Evolutionary conservation across 169 alveolate genomes (phyloP).

Genomic region (Cryptosporidium sp.): DNA sequence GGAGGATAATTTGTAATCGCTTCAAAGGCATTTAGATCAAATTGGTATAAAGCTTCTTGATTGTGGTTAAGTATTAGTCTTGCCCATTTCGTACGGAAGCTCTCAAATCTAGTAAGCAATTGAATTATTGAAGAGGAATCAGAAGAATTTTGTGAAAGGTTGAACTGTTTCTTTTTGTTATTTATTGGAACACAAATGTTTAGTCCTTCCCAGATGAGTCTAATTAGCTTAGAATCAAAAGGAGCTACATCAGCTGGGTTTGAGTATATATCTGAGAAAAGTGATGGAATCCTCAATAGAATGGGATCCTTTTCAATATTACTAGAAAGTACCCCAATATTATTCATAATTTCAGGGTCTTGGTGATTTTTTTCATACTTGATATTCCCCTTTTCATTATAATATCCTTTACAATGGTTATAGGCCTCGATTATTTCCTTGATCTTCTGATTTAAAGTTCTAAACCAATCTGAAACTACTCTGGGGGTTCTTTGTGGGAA

Average conservation of each 20-base stretch:
- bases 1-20: conserved; percentile 46
- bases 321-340: not conserved
- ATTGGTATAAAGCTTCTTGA: conserved; percentile 63
- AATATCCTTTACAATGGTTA: conserved; percentile 46
- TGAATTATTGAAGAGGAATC: conserved; percentile 24
- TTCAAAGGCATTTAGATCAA: conserved; percentile 63
- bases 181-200: conserved; percentile 27
- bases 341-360: conserved; percentile 17
- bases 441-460: conserved; percentile 30
- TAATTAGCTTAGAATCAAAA: conserved; percentile 54
- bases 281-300: conserved; percentile 40
- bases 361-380: conserved; percentile 9
- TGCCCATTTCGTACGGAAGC: conserved; percentile 57
- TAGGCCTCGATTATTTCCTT: conserved; percentile 21
- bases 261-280: conserved; percentile 51
- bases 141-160: conserved; percentile 3
- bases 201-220: conserved; percentile 57
- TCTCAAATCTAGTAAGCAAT: conserved; percentile 33
- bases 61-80: conserved; percentile 60
- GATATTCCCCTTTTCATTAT: conserved; percentile 48
- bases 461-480: conserved; percentile 65
- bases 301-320: conserved; percentile 64
- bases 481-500: conserved; percentile 72
- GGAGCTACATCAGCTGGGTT: conserved; percentile 55
- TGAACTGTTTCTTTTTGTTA: conserved; percentile 17